Percentiles rank a stretch among this genome's conserved stretches.
These are phyloP conservation scores for Euphorbia neoarborescens DNA, from an alignment of 441 rosid species.

Conservation along the genomic window DNA sequence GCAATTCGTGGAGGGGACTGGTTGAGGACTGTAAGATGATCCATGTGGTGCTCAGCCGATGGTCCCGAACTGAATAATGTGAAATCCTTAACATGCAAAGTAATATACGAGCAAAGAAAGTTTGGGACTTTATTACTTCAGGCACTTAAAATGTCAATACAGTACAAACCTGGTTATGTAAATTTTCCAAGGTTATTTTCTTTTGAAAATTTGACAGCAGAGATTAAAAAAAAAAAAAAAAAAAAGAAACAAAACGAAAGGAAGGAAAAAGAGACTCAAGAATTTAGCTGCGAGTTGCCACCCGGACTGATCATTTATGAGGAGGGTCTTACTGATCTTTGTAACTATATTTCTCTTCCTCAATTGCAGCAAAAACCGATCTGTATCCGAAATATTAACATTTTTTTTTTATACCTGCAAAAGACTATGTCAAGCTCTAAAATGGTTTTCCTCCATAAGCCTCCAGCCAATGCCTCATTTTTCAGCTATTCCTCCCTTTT, in stretches of 20 bases:
- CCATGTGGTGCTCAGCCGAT: too few relatives aligned
- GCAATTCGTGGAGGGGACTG: too few relatives aligned
- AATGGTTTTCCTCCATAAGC: conserved; percentile 12
- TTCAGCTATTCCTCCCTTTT: conserved; percentile 12
- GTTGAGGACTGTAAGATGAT: too few relatives aligned
- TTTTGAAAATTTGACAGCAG: conserved; percentile 13
- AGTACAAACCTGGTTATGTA: conserved; percentile 16
- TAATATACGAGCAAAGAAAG: conserved; percentile 3
- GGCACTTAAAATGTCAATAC: conserved; percentile 15
- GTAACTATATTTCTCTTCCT: conserved; percentile 10
- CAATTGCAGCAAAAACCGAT: conserved; percentile 21
- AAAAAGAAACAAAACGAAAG: conserved; percentile 2
- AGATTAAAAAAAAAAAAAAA: conserved; percentile 1
- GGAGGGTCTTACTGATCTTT: too few relatives aligned
- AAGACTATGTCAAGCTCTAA: conserved; percentile 9
- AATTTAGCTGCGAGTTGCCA: conserved; percentile 22
- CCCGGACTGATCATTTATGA: neutral
- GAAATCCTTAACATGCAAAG: neutral
- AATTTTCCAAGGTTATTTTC: conserved; percentile 19
- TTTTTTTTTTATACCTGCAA: conserved; percentile 13
- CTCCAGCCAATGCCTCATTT: conserved; percentile 4
- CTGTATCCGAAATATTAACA: conserved; percentile 22
- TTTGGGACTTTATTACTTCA: conserved; percentile 22
- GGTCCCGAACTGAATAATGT: too few relatives aligned
- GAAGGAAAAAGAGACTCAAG: neutral